phyloP scores from a whole-genome alignment of 163 green algal genomes.

The Scenedesmus sp. region DNA sequence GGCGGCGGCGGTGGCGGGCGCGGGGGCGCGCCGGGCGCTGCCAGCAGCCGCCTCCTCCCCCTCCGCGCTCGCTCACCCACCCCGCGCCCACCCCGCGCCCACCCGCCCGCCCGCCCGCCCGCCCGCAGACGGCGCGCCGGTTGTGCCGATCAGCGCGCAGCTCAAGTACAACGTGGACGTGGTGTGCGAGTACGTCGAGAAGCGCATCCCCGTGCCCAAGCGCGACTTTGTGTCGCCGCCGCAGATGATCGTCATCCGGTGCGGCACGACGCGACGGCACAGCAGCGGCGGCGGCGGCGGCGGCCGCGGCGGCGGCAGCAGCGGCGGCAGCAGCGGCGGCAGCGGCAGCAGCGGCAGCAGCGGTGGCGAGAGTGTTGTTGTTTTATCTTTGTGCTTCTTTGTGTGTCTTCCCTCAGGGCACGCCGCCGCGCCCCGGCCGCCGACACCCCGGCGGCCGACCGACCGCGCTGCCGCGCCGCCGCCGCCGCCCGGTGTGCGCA shows the following conservation, averaged over 20 bases:
- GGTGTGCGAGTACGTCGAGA: conserved; percentile 97
- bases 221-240: conserved; percentile 95
- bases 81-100: no score
- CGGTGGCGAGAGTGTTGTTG: not conserved
- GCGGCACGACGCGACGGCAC: no score
- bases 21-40: no score
- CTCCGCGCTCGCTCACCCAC: no score
- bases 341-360: not conserved
- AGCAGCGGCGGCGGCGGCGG: no score
- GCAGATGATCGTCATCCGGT: conserved; percentile 99
- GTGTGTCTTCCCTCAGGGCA: not conserved
- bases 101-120: not conserved
- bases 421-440: no score
- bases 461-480: no score
- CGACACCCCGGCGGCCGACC: not conserved
- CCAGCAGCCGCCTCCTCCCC: no score
- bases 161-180: conserved; percentile 99
- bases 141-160: conserved; percentile 98
- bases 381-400: not conserved
- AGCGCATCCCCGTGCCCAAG: conserved; percentile 92
- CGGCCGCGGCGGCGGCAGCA: no score
- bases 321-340: not conserved
- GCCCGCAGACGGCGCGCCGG: conserved; percentile 88
- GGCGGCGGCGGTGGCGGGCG: no score
- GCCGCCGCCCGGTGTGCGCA: not conserved